Percentiles rank a stretch among this genome's conserved stretches.
Evolutionary conservation across 805 yeast species (phyloP).

Genomic region (Starmerella floricola): DNA sequence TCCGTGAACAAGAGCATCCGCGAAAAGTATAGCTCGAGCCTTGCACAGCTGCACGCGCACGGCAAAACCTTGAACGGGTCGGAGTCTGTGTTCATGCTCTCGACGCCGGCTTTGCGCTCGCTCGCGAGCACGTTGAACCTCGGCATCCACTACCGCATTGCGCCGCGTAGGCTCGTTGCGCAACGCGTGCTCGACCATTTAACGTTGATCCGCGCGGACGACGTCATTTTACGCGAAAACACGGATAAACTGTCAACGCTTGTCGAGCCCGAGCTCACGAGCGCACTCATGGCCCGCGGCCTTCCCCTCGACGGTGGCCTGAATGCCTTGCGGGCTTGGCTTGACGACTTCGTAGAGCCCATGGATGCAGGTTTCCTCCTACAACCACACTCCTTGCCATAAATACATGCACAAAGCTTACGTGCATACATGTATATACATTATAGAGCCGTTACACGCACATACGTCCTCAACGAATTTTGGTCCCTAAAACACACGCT

Average conservation of each 20-base stretch:
- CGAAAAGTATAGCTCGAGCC: slow-evolving; percentile 1
- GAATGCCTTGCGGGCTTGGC: slow-evolving; percentile 14
- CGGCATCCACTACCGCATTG: slow-evolving; percentile 7
- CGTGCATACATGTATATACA: neutral
- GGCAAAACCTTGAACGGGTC: slow-evolving; percentile 9
- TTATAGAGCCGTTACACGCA: neutral
- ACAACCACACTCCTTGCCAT: neutral
- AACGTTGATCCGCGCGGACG: slow-evolving; percentile 20
- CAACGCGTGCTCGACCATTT: slow-evolving; percentile 15
- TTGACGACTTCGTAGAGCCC: slow-evolving; percentile 21
- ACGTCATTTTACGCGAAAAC: slow-evolving; percentile 13
- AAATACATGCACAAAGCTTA: neutral
- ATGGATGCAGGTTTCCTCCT: slow-evolving; percentile 22
- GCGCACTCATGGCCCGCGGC: slow-evolving; percentile 19
- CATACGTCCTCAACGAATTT: no score
- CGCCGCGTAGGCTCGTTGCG: slow-evolving; percentile 12
- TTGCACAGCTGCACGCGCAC: neutral
- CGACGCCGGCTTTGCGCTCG: slow-evolving; percentile 4
- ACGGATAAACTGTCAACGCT: slow-evolving; percentile 8
- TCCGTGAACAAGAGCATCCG: slow-evolving; percentile 6
- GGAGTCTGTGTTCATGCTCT: slow-evolving; percentile 15
- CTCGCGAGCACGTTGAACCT: slow-evolving; percentile 15
- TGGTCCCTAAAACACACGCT: no score
- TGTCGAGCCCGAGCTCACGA: slow-evolving; percentile 11
- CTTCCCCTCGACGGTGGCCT: slow-evolving; percentile 14